These are phyloP conservation scores for Berberis thunbergii DNA, from an alignment of 164 flowering plant genomes.

Conservation along the genomic window DNA sequence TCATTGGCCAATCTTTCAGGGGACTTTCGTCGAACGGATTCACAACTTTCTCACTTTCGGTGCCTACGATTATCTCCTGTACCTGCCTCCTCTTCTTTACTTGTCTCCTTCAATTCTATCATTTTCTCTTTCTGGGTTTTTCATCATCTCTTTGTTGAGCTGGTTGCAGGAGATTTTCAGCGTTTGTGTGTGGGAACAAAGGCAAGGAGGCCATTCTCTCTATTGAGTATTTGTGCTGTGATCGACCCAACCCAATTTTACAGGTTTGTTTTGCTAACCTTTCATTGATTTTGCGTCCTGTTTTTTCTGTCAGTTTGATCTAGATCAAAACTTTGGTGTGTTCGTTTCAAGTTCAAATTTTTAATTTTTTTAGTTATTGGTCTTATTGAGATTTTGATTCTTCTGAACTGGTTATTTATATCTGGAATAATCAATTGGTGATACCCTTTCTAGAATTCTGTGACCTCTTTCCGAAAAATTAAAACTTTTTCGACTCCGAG, in stretches of 20 bases:
- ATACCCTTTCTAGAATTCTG: too few species aligned
- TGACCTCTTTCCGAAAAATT: too few species aligned
- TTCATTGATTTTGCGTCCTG: not conserved
- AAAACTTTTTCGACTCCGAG: too few species aligned
- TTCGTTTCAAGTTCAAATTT: too few species aligned
- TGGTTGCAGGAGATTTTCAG: conserved; percentile 53
- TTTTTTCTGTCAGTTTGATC: not conserved
- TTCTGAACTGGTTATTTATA: too few species aligned
- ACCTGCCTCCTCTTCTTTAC: not conserved
- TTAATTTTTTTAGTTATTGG: too few species aligned
- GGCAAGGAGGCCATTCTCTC: conserved; percentile 48
- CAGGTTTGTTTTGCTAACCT: conserved; percentile 45
- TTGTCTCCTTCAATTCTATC: not conserved
- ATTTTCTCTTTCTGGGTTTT: too few species aligned
- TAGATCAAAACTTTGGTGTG: not conserved
- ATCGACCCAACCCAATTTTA: conserved; percentile 79
- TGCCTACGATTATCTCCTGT: conserved; percentile 77
- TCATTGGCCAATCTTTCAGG: conserved; percentile 83
- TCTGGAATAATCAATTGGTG: too few species aligned
- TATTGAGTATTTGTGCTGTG: conserved; percentile 69
- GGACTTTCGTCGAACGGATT: conserved; percentile 60
- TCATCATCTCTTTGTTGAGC: not conserved
- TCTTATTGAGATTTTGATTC: too few species aligned
- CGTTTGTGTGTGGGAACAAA: conserved; percentile 44
- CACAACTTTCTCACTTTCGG: conserved; percentile 77